These are phyloP conservation scores for Stagonosporopsis cucurbitacearum DNA, from an alignment of 2,329 filamentous ascomycete species.

Conservation along the genomic window DNA sequence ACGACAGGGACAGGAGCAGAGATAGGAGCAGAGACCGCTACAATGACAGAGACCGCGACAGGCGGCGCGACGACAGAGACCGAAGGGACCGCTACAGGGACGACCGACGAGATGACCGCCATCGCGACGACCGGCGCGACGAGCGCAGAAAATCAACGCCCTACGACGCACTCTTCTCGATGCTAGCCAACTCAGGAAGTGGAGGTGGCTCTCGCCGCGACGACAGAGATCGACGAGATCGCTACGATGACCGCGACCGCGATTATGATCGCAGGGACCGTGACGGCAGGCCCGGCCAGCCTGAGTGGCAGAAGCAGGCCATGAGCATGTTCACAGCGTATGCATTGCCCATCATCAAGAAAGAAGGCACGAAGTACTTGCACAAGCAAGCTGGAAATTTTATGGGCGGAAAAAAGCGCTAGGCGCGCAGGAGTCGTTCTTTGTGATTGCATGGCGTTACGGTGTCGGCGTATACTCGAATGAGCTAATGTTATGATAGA, in stretches of 20 bases:
- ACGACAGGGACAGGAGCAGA: slow-evolving; percentile 18
- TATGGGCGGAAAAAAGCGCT: slow-evolving; percentile 16
- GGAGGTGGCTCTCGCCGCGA: slow-evolving; percentile 25
- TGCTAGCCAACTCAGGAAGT: slow-evolving; percentile 12
- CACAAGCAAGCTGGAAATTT: slow-evolving; percentile 37
- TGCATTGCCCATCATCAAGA: slow-evolving; percentile 43
- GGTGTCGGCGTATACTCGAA: background rate
- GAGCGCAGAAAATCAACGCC: slow-evolving; percentile 20
- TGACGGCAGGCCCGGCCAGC: slow-evolving; percentile 23
- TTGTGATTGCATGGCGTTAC: slow-evolving; percentile 12
- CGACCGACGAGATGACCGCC: slow-evolving; percentile 14
- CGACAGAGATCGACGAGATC: slow-evolving; percentile 23
- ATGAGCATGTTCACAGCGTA: slow-evolving; percentile 43
- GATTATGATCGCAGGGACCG: slow-evolving; percentile 25
- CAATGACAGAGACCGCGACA: slow-evolving; percentile 13
- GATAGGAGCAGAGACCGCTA: slow-evolving; percentile 15
- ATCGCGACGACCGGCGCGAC: slow-evolving; percentile 27
- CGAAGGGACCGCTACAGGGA: slow-evolving; percentile 16
- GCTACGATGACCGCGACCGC: slow-evolving; percentile 28
- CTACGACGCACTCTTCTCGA: slow-evolving; percentile 15
- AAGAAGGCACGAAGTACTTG: slow-evolving; percentile 41
- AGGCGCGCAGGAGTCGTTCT: slow-evolving; percentile 8
- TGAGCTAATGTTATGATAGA: background rate
- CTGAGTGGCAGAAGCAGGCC: slow-evolving; percentile 42
- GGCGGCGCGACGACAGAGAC: slow-evolving; percentile 22